phyloP scores from a whole-genome alignment of 352 stramenopile species.

The Globisporangium barbulae region DNA sequence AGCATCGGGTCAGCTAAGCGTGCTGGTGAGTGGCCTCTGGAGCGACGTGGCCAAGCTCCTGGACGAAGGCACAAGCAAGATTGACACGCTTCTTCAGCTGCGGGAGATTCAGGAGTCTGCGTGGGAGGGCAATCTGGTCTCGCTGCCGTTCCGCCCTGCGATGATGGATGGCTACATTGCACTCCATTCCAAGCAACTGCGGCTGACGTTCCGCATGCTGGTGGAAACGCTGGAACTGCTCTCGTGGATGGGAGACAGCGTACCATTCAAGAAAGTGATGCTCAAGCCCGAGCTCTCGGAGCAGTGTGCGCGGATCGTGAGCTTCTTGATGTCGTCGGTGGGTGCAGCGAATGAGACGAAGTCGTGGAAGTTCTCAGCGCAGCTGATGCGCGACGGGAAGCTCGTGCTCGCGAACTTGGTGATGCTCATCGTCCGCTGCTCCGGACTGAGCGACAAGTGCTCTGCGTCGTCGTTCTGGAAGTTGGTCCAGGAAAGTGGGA shows the following conservation, averaged over 20 bases:
- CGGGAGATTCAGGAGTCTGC: slow-evolving; percentile 54
- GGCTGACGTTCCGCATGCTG: slow-evolving; percentile 55
- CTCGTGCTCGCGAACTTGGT: slow-evolving; percentile 57
- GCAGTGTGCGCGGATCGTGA: slow-evolving; percentile 56
- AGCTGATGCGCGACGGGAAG: slow-evolving; percentile 55
- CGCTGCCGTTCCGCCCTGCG: slow-evolving; percentile 47
- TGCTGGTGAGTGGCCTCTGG: slow-evolving; percentile 62
- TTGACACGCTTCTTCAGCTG: slow-evolving; percentile 55
- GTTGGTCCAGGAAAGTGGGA: slow-evolving; percentile 44
- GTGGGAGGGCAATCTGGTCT: slow-evolving; percentile 27
- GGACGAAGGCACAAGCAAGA: slow-evolving; percentile 63
- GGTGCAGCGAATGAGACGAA: slow-evolving; percentile 37
- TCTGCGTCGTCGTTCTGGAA: slow-evolving; percentile 66
- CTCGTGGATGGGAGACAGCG: slow-evolving; percentile 53
- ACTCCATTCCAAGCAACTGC: slow-evolving; percentile 69
- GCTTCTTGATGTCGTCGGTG: slow-evolving; percentile 53
- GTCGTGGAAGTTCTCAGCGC: slow-evolving; percentile 43
- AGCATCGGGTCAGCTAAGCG: slow-evolving; percentile 37
- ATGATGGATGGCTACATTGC: slow-evolving; percentile 64
- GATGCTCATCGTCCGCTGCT: slow-evolving; percentile 57
- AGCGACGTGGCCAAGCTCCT: slow-evolving; percentile 69
- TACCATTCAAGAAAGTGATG: slow-evolving; percentile 41
- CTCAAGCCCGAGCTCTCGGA: slow-evolving; percentile 59
- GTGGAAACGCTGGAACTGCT: slow-evolving; percentile 62
- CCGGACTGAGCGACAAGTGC: slow-evolving; percentile 27